phyloP scores from a whole-genome alignment of 2,329 filamentous ascomycete species.

The Cryphonectria parasitica region DNA sequence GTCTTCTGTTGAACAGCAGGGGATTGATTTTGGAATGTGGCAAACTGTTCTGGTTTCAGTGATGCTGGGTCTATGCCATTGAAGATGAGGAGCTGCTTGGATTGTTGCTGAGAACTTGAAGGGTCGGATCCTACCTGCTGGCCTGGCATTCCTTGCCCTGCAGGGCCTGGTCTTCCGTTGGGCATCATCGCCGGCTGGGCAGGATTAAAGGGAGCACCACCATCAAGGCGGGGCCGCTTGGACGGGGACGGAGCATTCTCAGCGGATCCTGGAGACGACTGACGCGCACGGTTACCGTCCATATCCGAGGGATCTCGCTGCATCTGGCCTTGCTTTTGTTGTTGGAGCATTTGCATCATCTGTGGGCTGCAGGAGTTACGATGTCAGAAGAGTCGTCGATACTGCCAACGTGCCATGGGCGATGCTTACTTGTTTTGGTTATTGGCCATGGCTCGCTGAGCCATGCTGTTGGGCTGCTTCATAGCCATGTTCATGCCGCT shows the following conservation, averaged over 20 bases:
- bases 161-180: constrained; percentile 65
- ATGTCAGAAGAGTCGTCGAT: constrained; percentile 10
- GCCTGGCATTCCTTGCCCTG: constrained; percentile 69
- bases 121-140: constrained; percentile 65
- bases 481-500: constrained; percentile 61
- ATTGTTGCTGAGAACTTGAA: constrained; percentile 50
- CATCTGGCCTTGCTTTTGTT: constrained; percentile 74
- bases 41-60: constrained; percentile 78
- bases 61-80: constrained; percentile 76
- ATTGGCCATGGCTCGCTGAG: constrained; percentile 78
- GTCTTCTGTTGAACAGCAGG: constrained; percentile 76
- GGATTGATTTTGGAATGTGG: constrained; percentile 59
- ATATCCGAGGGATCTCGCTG: constrained; percentile 85
- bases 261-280: constrained; percentile 78
- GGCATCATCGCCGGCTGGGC: constrained; percentile 72
- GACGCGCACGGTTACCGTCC: constrained; percentile 80
- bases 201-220: constrained; percentile 71
- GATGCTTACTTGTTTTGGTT: constrained; percentile 70
- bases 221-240: constrained; percentile 84
- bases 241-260: constrained; percentile 92
- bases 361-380: constrained; percentile 55
- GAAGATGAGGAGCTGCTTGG: constrained; percentile 59
- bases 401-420: background rate
- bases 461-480: constrained; percentile 66
- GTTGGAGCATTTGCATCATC: constrained; percentile 71